Evolutionary conservation across 495 filamentous ascomycete genomes (phyloP).

Genomic region (Neurospora sp.): DNA sequence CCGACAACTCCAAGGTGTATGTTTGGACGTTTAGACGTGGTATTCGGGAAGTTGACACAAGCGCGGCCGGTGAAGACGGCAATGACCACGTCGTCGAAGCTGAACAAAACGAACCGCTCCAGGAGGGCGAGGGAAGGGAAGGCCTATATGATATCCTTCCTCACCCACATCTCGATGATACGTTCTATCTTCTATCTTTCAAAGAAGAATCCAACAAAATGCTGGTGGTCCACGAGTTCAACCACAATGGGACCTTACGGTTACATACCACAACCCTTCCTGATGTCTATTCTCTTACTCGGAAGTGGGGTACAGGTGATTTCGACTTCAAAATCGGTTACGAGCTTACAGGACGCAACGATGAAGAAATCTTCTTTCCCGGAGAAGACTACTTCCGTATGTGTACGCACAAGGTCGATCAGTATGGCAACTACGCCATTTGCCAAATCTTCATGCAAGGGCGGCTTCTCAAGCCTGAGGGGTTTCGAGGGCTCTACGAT

Average conservation of each 20-base stretch:
- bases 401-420: not conserved
- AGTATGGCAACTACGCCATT: not conserved
- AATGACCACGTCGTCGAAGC: not conserved
- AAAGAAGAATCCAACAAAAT: not conserved
- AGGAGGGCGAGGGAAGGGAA: not conserved
- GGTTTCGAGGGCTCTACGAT: not conserved
- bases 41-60: constrained; percentile 1
- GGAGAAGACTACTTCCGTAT: not conserved
- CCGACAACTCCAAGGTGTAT: not conserved
- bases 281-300: not conserved
- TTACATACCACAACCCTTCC: not conserved
- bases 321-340: not conserved
- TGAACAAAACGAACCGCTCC: not conserved
- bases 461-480: not conserved
- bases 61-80: not conserved
- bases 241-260: not conserved
- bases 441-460: not conserved
- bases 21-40: constrained; percentile 2
- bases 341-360: not conserved
- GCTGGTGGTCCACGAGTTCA: not conserved
- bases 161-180: not conserved
- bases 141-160: not conserved
- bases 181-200: not conserved
- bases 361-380: not conserved
- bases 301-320: not conserved